Evolutionary conservation across 441 rosid genomes (phyloP).

Genomic region (Gossypium schwendimanii): DNA sequence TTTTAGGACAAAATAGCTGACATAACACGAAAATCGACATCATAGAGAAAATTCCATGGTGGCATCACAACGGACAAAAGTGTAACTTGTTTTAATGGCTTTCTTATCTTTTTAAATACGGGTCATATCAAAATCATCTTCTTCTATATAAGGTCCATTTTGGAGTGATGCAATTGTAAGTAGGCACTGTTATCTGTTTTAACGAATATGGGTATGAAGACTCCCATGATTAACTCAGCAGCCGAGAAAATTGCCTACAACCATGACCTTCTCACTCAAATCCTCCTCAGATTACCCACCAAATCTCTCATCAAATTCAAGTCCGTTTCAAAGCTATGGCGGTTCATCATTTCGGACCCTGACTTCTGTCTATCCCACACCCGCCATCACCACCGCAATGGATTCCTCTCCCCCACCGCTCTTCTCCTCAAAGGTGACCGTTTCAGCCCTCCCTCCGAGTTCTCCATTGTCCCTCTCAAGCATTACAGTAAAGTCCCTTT

Average conservation of each 20-base stretch:
- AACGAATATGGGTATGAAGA: neutral
- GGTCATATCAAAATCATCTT: too few relatives aligned
- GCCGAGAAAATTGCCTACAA: neutral
- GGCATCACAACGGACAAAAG: too few relatives aligned
- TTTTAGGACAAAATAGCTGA: too few relatives aligned
- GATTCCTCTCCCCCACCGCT: neutral
- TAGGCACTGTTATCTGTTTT: too few relatives aligned
- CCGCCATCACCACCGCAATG: neutral
- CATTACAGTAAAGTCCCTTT: neutral
- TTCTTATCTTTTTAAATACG: too few relatives aligned
- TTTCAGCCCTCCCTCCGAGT: neutral
- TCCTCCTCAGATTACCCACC: neutral
- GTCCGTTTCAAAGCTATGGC: conserved; percentile 13
- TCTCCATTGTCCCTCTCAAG: neutral
- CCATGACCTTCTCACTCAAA: neutral
- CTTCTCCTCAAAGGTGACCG: neutral
- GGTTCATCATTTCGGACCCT: neutral
- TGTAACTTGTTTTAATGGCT: too few relatives aligned
- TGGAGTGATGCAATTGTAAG: too few relatives aligned
- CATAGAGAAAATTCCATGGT: too few relatives aligned
- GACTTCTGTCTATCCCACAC: neutral
- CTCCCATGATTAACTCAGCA: neutral
- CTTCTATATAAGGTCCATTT: too few relatives aligned
- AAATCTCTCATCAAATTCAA: conserved; percentile 12
- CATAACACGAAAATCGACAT: too few relatives aligned